These are phyloP conservation scores for Ochetophila trinervis DNA, from an alignment of 306 rosid genomes.

Conservation along the genomic window DNA sequence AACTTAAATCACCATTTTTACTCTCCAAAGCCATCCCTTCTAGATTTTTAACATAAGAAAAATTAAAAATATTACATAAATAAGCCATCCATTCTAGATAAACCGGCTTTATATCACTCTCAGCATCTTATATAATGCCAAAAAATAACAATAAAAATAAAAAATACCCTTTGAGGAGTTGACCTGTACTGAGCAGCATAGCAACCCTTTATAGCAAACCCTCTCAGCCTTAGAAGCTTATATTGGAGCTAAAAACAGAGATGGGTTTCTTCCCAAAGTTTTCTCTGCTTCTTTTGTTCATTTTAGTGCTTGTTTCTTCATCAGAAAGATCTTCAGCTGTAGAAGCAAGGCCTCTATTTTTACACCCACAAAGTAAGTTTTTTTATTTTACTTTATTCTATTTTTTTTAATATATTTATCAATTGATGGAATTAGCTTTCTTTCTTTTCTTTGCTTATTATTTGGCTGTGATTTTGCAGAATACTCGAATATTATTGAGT, in stretches of 20 bases:
- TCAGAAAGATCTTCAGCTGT: constrained; percentile 20
- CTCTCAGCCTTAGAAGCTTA: background rate
- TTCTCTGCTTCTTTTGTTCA: constrained; percentile 21
- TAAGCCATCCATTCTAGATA: too few species aligned
- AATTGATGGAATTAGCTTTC: background rate
- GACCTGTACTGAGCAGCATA: too few species aligned
- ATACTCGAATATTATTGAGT: constrained; percentile 24
- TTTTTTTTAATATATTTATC: background rate
- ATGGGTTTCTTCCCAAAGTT: constrained; percentile 15
- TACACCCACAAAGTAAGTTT: constrained; percentile 26
- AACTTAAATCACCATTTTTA: too few species aligned
- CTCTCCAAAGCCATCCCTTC: too few species aligned
- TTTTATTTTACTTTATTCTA: background rate
- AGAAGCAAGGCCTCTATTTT: constrained; percentile 29
- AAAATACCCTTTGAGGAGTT: too few species aligned
- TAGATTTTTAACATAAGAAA: too few species aligned
- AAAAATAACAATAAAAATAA: too few species aligned
- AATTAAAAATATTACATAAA: too few species aligned
- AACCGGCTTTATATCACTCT: too few species aligned
- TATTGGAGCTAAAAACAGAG: background rate
- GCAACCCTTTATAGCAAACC: too few species aligned
- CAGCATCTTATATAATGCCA: too few species aligned
- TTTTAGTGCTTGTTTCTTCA: constrained; percentile 15
- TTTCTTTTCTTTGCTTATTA: background rate
- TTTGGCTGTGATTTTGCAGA: constrained; percentile 8